Evolutionary conservation across 2,329 filamentous ascomycete genomes (phyloP).

Genomic region (Verticillium nubilum): DNA sequence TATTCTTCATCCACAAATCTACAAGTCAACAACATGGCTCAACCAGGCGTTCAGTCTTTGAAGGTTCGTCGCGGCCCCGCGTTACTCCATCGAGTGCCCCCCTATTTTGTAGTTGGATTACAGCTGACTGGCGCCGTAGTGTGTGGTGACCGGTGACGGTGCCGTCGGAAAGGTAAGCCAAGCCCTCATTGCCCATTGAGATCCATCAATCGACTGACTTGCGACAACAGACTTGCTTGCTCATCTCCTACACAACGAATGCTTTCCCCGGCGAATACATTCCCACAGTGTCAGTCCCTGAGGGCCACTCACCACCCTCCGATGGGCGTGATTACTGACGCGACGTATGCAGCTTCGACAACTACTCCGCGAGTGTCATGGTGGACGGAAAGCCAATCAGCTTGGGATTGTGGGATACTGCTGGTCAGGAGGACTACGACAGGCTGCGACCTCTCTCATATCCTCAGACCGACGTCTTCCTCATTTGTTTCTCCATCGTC

Average conservation of each 20-base stretch:
- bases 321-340: constrained; percentile 2
- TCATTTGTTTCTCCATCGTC: constrained; percentile 98
- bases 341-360: constrained; percentile 69
- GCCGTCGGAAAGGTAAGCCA: constrained; percentile 88
- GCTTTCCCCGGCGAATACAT: constrained; percentile 99
- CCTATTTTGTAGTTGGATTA: background rate
- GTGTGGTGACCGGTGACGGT: constrained; percentile 98
- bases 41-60: constrained; percentile 81
- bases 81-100: background rate
- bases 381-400: constrained; percentile 98
- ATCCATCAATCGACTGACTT: constrained; percentile 11
- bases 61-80: constrained; percentile 57
- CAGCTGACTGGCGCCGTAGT: constrained; percentile 47
- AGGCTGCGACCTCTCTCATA: constrained; percentile 91
- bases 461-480: constrained; percentile 95
- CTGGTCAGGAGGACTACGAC: constrained; percentile 98
- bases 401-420: constrained; percentile 96
- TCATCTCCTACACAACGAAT: constrained; percentile 99
- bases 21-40: constrained; percentile 58
- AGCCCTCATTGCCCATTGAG: constrained; percentile 1
- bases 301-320: background rate
- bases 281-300: constrained; percentile 75
- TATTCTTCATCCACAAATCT: background rate
- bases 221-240: constrained; percentile 76
- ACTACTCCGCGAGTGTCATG: constrained; percentile 99